Evolutionary conservation across 768 basidiomycete genomes (phyloP).

Genomic region (Lentinula raphanica): DNA sequence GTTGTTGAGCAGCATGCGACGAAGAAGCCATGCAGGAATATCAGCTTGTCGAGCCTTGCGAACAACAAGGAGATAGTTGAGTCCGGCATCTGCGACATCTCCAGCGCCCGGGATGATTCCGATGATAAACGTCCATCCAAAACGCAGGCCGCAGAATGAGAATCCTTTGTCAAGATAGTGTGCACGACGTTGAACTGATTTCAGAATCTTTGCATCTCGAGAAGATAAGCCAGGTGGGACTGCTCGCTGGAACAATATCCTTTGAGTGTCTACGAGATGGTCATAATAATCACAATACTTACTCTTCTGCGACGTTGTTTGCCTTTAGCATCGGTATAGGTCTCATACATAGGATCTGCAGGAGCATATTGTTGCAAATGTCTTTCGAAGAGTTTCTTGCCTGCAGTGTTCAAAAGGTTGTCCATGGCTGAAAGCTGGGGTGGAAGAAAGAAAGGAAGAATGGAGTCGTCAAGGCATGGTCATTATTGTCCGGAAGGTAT

Average conservation of each 20-base stretch:
- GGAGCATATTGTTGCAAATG: slow-evolving; percentile 67
- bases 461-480: neutral
- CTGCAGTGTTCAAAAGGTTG: slow-evolving; percentile 32
- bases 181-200: slow-evolving; percentile 69
- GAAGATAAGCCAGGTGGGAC: slow-evolving; percentile 71
- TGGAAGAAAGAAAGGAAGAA: neutral
- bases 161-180: slow-evolving; percentile 89
- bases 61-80: slow-evolving; percentile 76
- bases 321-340: slow-evolving; percentile 49
- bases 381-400: slow-evolving; percentile 54
- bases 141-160: slow-evolving; percentile 69
- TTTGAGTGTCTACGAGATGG: neutral
- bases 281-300: slow-evolving; percentile 11
- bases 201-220: slow-evolving; percentile 71
- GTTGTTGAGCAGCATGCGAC: slow-evolving; percentile 75
- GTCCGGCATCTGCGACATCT: slow-evolving; percentile 52
- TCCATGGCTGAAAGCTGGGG: neutral
- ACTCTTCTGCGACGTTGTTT: slow-evolving; percentile 57
- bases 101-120: slow-evolving; percentile 69
- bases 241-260: slow-evolving; percentile 41
- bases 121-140: slow-evolving; percentile 85
- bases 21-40: slow-evolving; percentile 57
- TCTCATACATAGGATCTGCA: slow-evolving; percentile 70
- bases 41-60: slow-evolving; percentile 73
- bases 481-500: neutral